A percentile compares a stretch with the other conserved stretches of the same genome.
Conservation (phyloP, 495 filamentous ascomycete genomes). For the Penicillium cinerascens region DNA sequence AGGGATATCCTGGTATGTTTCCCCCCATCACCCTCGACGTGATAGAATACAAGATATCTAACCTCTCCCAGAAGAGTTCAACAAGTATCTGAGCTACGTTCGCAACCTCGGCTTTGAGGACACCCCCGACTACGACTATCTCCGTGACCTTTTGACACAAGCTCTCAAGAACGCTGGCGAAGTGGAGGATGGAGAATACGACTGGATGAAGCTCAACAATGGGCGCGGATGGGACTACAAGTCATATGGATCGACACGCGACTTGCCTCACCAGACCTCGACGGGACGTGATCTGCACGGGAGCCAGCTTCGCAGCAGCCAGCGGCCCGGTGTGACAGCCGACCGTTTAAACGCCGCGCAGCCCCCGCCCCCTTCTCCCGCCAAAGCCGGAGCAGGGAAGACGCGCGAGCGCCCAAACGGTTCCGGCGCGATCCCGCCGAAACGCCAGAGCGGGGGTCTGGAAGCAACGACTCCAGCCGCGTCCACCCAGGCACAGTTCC, state of each 20-base stretch:
- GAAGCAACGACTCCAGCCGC: constrained; percentile 74
- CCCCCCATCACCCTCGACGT: background rate
- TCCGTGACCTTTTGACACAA: constrained; percentile 93
- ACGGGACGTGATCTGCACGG: constrained; percentile 76
- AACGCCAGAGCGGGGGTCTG: constrained; percentile 73
- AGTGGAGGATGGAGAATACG: constrained; percentile 97
- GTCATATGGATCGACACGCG: constrained; percentile 76
- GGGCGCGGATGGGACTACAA: constrained; percentile 94
- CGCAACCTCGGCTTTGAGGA: constrained; percentile 98
- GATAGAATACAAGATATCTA: constrained; percentile 3
- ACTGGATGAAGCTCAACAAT: constrained; percentile 99
- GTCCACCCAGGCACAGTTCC: constrained; percentile 86
- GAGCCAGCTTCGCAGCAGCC: constrained; percentile 56
- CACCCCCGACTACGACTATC: constrained; percentile 96
- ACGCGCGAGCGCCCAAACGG: constrained; percentile 78
- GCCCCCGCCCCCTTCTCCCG: constrained; percentile 85
- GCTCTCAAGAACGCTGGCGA: constrained; percentile 93
- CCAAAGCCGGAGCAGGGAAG: constrained; percentile 75
- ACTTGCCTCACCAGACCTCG: constrained; percentile 66
- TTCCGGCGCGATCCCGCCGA: constrained; percentile 62
- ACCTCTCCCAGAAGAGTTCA: constrained; percentile 73
- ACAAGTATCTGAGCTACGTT: constrained; percentile 94
- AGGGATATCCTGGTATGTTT: constrained; percentile 76
- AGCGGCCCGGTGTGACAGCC: constrained; percentile 64
- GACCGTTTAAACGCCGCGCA: constrained; percentile 97